phyloP scores from a whole-genome alignment of 1,284 basidiomycete species.

The Cryptococcus wingfieldii region DNA sequence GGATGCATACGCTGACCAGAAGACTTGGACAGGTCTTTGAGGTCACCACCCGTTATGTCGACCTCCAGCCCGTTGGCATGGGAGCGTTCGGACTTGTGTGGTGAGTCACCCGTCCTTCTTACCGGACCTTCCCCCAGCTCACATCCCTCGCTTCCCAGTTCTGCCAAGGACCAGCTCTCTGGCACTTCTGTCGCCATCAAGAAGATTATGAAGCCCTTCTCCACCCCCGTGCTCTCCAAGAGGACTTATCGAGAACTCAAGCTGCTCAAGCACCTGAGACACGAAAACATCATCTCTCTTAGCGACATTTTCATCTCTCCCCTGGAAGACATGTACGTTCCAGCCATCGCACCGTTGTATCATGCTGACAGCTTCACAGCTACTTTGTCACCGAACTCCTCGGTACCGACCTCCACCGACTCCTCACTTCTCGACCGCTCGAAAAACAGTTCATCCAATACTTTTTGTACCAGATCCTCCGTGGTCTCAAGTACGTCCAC shows the following conservation, averaged over 20 bases:
- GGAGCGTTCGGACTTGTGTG: constrained; percentile 96
- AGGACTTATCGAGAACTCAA: constrained; percentile 98
- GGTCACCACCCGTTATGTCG: constrained; percentile 97
- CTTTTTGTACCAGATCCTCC: constrained; percentile 97
- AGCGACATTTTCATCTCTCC: constrained; percentile 99
- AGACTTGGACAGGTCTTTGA: constrained; percentile 50
- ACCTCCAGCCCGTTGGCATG: constrained; percentile 99
- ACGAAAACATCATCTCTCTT: constrained; percentile 99
- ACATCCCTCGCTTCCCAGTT: constrained; percentile 54
- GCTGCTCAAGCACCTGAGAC: constrained; percentile 95
- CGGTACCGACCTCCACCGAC: constrained; percentile 94
- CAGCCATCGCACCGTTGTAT: neutral
- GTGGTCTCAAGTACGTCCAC: constrained; percentile 98
- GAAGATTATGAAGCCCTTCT: constrained; percentile 99
- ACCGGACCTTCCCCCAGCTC: neutral
- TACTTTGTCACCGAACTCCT: constrained; percentile 99
- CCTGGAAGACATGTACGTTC: constrained; percentile 82
- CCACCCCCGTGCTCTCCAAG: constrained; percentile 95
- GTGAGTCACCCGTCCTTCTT: constrained; percentile 52
- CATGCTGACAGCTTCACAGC: constrained; percentile 49
- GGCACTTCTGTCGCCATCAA: constrained; percentile 93
- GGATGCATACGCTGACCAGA: neutral
- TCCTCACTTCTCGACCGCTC: constrained; percentile 90
- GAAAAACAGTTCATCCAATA: constrained; percentile 99
- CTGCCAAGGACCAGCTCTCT: constrained; percentile 95